Evolutionary conservation across 768 basidiomycete genomes (phyloP), one percentile per base, ranked within the genome.

Genomic region (Nevesoporus exiguus): DNA sequence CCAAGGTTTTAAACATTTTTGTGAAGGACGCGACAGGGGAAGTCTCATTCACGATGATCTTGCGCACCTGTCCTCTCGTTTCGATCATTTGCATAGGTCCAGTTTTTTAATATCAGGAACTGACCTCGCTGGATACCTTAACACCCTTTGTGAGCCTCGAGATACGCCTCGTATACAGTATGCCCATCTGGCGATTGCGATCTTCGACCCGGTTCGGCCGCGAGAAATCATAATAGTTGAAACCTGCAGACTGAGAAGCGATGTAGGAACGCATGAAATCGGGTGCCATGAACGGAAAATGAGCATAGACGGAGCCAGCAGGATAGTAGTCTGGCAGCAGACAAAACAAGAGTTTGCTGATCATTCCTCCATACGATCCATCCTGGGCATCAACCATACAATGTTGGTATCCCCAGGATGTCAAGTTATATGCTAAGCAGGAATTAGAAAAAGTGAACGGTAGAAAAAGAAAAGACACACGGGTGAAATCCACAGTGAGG

Each of bases 281-380:
- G 5, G 90, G 90, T 5, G 80, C 80, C 62, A 87, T 64, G 78
- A 94, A 87, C 10, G 92, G 90, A 79, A 93, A 93, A 64, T 87
- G 84, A 2, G 82, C 88, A 61, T 90, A 89, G 3, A 77, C 77
- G 11, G 84, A 86, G 15, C 80, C 77, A 22, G 76, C 71, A 11
- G 82, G 80, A 68, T 87, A 93, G 57, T 86, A 76, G 21, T 83
- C 71, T 0, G 90, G 90, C 29, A 93, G 73, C 19, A 81, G 82
- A 45, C 80, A 77, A 77, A 87, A 86, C 49, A 93, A 77, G 25
- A 93, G 73, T 61, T 82, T 86, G 15, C 81, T 82, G 55, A 93
- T 76, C 70, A 88, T 78, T 17, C 89, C 90, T 17, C 90, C 90
- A 55, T 78, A 85, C 0, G 88, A 87, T 25, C 89, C 86, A 58